Base-by-base conservation (phyloP, 1,284 basidiomycete genomes). In the Ceraceosorus guamensis region DNA sequence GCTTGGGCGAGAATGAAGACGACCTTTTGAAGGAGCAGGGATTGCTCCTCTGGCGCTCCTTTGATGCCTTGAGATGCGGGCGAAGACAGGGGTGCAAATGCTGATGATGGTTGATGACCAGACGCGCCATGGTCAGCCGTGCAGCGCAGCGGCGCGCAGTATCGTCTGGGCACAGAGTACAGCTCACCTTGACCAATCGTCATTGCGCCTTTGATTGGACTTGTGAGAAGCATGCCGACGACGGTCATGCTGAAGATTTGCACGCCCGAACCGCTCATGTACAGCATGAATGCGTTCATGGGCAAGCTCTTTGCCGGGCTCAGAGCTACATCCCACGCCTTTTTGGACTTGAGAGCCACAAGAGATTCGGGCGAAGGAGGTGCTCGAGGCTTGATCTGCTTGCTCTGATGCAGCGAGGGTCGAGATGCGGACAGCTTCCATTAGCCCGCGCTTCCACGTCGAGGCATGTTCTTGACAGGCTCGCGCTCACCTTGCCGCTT, bases 201-300 rank as follows among this genome's bases (percentile, higher is more conserved):
- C 1, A 61, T 52, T 37, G 73, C 64, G 10, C 65, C 71, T 24
- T 62, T 65, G 39, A 73, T 18, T 0, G 73, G 71, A 18, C 65
- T 62, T 0, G 65, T 67, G 54, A 75, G 63, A 51, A 73, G 62
- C 73, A 75, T 75, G 14, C 65, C 65, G 5, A 75, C 70, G 30
- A 64, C 70, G 70, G 74, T 73, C 73, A 75, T 75, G 44, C 65
- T 68, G 57, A 75, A 75, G 50, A 74, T 74, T 61, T 75, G 73
- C 2, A 75, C 73, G 46, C 67, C 55, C 18, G 59, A 66, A 11
- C 73, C 73, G 46, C 60, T 64, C 73, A 75, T 75, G 64, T 71
- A 75, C 16, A 75, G 63, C 73, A 75, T 75, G 61, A 73, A 65
- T 0, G 63, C 64, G 56, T 74, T 72, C 73, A 75, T 75, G 5